Conservation (phyloP, 495 filamentous ascomycete species). For the Hypomontagnella submonticulosa region DNA sequence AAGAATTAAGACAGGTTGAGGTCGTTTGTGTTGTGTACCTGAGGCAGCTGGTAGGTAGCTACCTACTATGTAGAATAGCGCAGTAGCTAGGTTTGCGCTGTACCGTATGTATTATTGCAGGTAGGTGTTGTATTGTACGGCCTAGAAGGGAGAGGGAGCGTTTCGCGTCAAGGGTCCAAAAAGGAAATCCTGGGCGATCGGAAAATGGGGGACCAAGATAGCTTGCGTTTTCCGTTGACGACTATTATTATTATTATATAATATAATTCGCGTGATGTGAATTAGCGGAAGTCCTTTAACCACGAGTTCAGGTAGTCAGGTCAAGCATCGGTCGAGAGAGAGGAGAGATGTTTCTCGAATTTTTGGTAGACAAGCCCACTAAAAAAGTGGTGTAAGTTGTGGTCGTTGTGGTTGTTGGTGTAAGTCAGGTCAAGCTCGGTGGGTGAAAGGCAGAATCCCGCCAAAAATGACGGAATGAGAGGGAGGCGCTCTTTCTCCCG, state of each 20-base stretch:
- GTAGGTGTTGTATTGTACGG: too few species aligned
- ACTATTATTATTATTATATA: conserved; percentile 27
- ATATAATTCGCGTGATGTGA: conserved; percentile 37
- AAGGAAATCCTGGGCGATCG: conserved; percentile 21
- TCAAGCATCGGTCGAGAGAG: conserved; percentile 22
- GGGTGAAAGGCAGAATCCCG: neutral
- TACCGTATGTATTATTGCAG: neutral
- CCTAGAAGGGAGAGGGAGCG: conserved; percentile 20
- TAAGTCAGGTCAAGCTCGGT: too few species aligned
- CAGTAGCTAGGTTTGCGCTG: conserved; percentile 15
- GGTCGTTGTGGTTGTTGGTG: too few species aligned
- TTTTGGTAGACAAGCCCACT: neutral
- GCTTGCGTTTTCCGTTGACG: conserved; percentile 13
- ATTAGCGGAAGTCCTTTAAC: conserved; percentile 10
- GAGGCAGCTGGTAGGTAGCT: conserved; percentile 5
- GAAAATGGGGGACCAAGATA: conserved; percentile 16
- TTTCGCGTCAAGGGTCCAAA: conserved; percentile 42
- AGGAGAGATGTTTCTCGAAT: conserved; percentile 39
- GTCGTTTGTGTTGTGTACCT: conserved; percentile 12
- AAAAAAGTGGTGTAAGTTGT: conserved; percentile 3
- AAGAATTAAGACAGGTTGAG: conserved; percentile 27
- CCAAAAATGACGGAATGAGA: too few species aligned
- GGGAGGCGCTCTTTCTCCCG: too few species aligned
- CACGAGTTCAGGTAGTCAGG: conserved; percentile 25
- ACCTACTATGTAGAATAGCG: neutral